phyloP scores from a whole-genome alignment of 2,329 filamentous ascomycete genomes.

The Teratosphaeria destructans region DNA sequence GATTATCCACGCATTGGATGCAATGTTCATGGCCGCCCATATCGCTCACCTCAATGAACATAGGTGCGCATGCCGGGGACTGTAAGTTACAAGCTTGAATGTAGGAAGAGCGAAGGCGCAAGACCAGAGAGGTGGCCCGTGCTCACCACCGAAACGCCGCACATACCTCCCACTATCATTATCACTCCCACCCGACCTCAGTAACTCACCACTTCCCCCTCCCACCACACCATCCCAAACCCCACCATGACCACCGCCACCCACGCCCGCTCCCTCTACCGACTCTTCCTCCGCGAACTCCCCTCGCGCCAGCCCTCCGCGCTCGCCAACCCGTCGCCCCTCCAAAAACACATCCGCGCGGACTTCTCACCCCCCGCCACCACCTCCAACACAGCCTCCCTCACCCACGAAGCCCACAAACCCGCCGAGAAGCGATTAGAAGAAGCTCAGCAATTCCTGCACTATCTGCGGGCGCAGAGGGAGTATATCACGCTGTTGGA shows the following conservation, averaged over 20 bases:
- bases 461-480: slow-evolving; percentile 77
- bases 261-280: slow-evolving; percentile 67
- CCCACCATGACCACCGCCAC: slow-evolving; percentile 31
- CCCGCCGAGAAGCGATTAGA: slow-evolving; percentile 23
- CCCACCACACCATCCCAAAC: background rate
- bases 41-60: no score
- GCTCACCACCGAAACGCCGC: background rate
- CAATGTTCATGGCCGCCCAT: no score
- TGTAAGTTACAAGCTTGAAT: no score
- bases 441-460: slow-evolving; percentile 67
- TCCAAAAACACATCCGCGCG: slow-evolving; percentile 59
- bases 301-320: slow-evolving; percentile 53
- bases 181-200: background rate
- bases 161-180: background rate
- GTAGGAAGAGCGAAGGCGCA: no score
- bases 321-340: slow-evolving; percentile 49
- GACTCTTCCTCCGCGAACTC: slow-evolving; percentile 78
- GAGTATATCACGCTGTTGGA: slow-evolving; percentile 73
- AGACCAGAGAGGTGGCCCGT: background rate
- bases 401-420: slow-evolving; percentile 14
- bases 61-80: no score
- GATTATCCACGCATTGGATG: no score
- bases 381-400: background rate
- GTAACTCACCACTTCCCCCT: background rate
- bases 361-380: slow-evolving; percentile 39